Evolutionary conservation across 441 rosid genomes (phyloP), one percentile per base, ranked within the genome.

Genomic region (Mallotus japonicus): DNA sequence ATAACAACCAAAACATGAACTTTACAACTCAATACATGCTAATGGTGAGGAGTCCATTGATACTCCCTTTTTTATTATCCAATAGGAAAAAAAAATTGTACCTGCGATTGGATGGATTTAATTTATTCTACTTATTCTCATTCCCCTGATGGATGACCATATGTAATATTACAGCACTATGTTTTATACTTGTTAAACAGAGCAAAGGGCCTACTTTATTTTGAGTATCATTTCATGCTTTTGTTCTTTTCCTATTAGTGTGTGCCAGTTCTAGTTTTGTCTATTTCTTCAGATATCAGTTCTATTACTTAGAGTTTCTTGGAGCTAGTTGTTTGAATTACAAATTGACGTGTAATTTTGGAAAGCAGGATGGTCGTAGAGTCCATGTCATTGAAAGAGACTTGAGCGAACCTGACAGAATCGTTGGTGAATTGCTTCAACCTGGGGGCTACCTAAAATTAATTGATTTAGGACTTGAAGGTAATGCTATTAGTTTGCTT

Each of bases 391-490:
- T 90, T 76, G 96, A 92, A 81, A 84, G 98, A 76, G 96, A 92
- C 76, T 85, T 90, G 79, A 78, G 87, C 0, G 96, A 92, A 84
- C 98, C 96, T 32, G 91, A 87, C 77, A 88, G 96, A 14, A 92
- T 92, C 76, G 96, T 90, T 65, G 98, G 98, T 13, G 98, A 92
- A 75, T 76, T 92, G 28, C 86, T 92, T 59, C 98, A 92, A 66
- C 96, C 98, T n/a, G 95, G 96, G 1, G 97, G 97, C 6, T 90
- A 89, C 77, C 88, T 92, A 12, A 92, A 89, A 81, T 80, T 92
- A 77, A 81, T 89, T 13, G 97, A 92, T 80, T 77, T 92, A 82
- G 96, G 92, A 59, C 89, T 92, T 75, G 84, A 88, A 90, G 97
- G 97, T 89, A 57, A 65, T 46, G 56, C 74, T 28, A 12, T 42